phyloP scores from a whole-genome alignment of 1,139 yeast species.

The Scheffersomyces stambukii region DNA sequence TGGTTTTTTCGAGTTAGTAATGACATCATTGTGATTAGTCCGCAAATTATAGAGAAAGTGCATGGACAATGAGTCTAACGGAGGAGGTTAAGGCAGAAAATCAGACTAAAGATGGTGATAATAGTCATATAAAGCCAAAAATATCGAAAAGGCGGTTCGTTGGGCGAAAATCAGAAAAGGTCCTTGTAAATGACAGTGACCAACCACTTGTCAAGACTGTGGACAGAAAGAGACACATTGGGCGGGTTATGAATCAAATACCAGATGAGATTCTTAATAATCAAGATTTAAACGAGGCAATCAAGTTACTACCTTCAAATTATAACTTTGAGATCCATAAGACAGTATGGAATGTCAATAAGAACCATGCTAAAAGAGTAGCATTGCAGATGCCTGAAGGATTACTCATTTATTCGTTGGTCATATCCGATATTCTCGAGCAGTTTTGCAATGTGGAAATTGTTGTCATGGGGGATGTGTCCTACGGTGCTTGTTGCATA shows the following conservation, averaged over 20 bases:
- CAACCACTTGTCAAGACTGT: slow-evolving; percentile 16
- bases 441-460: slow-evolving; percentile 88
- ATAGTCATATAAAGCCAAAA: slow-evolving; percentile 6
- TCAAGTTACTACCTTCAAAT: slow-evolving; percentile 76
- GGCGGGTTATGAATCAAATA: slow-evolving; percentile 78
- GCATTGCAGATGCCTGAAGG: slow-evolving; percentile 99
- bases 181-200: slow-evolving; percentile 3
- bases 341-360: slow-evolving; percentile 87
- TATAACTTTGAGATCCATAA: slow-evolving; percentile 95
- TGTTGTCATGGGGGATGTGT: slow-evolving; percentile 96
- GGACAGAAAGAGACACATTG: slow-evolving; percentile 25
- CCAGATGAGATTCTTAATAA: slow-evolving; percentile 83
- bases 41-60: too few relatives aligned
- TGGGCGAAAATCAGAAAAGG: slow-evolving; percentile 20
- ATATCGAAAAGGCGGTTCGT: slow-evolving; percentile 29
- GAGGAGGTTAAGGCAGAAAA: background rate
- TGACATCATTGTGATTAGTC: too few relatives aligned
- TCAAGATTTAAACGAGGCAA: slow-evolving; percentile 75
- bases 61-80: background rate
- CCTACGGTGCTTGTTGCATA: slow-evolving; percentile 98
- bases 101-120: slow-evolving; percentile 1
- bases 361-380: slow-evolving; percentile 66
- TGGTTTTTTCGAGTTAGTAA: too few relatives aligned
- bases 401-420: slow-evolving; percentile 75
- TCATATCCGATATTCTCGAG: slow-evolving; percentile 84